A percentile compares a stretch with the other conserved stretches of the same genome.
phyloP scores from a whole-genome alignment of 164 flowering plant genomes.

The Cinnamomum chago region DNA sequence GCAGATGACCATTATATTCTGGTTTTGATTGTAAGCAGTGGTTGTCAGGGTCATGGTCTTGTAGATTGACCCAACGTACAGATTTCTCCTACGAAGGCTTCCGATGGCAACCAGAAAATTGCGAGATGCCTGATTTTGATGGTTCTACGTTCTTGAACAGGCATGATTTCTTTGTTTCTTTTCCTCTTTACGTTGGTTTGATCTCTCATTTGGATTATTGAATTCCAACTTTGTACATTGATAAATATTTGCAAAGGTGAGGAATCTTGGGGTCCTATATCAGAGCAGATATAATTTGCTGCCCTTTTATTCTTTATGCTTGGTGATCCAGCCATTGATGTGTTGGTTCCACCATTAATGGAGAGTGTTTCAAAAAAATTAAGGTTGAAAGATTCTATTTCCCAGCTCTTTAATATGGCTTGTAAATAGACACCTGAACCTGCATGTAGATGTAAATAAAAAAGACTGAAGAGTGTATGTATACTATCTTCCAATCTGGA shows the following conservation, averaged over 20 bases:
- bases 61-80: no score
- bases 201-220: no score
- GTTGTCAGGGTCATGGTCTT: no score
- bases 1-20: no score
- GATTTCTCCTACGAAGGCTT: no score
- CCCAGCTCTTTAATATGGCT: no score
- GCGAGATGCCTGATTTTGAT: conserved; percentile 64
- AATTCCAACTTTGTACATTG: no score
- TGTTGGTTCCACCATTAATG: neutral
- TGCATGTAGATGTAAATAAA: no score
- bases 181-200: neutral
- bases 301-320: neutral
- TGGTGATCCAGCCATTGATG: neutral
- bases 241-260: neutral
- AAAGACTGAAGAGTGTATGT: no score
- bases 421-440: no score
- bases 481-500: neutral
- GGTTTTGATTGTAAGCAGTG: no score
- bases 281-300: neutral
- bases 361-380: neutral
- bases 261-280: neutral
- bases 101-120: conserved; percentile 69
- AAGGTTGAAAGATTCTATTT: no score
- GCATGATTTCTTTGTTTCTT: conserved; percentile 18
- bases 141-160: conserved; percentile 47